Evolutionary conservation across 1,139 yeast genomes (phyloP), one percentile per base, ranked within the genome.

Genomic region (Geotrichum candidum): DNA sequence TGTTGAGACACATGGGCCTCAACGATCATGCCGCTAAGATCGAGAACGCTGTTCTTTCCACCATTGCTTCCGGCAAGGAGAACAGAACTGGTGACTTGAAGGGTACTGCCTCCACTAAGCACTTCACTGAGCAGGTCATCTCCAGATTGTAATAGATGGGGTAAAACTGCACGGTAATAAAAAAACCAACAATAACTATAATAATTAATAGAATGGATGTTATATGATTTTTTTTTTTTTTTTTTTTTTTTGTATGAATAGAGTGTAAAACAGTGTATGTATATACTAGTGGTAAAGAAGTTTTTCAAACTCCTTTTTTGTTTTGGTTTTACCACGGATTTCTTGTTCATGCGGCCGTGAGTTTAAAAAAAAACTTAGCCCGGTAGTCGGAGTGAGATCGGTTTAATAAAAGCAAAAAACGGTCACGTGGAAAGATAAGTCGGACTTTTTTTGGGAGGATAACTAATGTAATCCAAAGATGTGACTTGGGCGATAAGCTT

Each of bases 1-100:
- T 94, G 98, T 87, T 94, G 84, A 89, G 96, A 83, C 98, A 94
- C 83, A 91, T 94, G 98, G 87, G 90, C 61, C 84, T 94, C 77
- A 82, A 83, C 76, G 80, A 82, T 54, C 84, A 87, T 71, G 98
- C 97, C 71, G 87, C 84, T 76, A 82, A 80, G 77, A 90, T 94
- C 74, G 96, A 91, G 81, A 78, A 76, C 70, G 98, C 99, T 65
- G 97, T 92, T 64, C 84, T 91, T 76, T 84, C 83, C 73, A 90
- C 98, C 70, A 88, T 94, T 75, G 98, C 98, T 68, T 88, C 96
- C 59, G 97, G 97, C 72, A 85, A 91, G 69, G 95, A 88, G 77
- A 83, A 84, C 80, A 89, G 96, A 86, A 94, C 99, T 70, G 91
- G 91, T 77, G 99, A 94, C 78, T 85, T 94, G 80, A 90, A 89